phyloP scores from a whole-genome alignment of 2,329 filamentous ascomycete species.

The Tricladium varicosporioides region DNA sequence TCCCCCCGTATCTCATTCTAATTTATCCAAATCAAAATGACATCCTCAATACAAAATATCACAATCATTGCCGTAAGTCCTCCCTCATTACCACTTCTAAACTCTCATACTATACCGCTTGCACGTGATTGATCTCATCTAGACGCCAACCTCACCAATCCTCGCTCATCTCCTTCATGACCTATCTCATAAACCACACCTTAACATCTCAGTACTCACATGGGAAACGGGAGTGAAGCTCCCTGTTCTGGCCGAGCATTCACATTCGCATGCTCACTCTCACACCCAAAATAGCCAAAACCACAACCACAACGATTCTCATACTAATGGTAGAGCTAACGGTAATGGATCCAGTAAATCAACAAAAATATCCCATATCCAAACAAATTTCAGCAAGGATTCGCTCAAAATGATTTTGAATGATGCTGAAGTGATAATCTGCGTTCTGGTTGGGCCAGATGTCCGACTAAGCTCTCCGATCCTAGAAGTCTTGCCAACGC shows the following conservation, averaged over 20 bases:
- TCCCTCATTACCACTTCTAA: background rate
- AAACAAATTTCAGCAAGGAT: constrained; percentile 5
- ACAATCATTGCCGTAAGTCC: no score
- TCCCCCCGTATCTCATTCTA: background rate
- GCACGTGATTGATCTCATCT: background rate
- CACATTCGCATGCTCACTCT: background rate
- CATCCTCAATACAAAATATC: background rate
- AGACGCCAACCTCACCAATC: constrained; percentile 19
- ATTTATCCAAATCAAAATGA: background rate
- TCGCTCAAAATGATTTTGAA: no score
- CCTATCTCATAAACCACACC: constrained; percentile 4
- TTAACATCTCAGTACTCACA: constrained; percentile 14
- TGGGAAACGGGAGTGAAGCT: constrained; percentile 8
- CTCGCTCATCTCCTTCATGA: constrained; percentile 14
- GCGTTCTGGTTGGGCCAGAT: background rate
- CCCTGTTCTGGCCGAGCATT: background rate
- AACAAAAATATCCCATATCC: constrained; percentile 7
- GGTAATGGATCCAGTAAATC: background rate
- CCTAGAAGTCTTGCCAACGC: background rate
- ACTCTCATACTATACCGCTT: no score
- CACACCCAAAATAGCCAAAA: background rate
- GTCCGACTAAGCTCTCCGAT: constrained; percentile 10
- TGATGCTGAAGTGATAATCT: no score
- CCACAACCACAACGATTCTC: background rate
- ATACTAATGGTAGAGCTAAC: background rate